phyloP scores from a whole-genome alignment of 2,329 filamentous ascomycete species.

The Cladosporium sp. region DNA sequence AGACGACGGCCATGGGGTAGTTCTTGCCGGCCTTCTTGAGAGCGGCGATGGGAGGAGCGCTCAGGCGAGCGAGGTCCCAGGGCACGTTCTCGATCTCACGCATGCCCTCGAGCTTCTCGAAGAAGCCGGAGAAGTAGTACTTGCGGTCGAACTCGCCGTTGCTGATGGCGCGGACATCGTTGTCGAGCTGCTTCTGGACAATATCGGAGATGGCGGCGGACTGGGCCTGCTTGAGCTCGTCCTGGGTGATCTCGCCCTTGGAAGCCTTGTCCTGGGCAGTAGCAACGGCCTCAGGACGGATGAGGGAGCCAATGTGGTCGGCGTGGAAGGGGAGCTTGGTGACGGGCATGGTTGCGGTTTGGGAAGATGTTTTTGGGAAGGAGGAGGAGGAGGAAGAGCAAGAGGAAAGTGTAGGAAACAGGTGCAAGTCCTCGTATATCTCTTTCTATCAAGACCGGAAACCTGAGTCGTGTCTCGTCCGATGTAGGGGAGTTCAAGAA shows the following conservation, averaged over 20 bases:
- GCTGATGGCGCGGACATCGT: slow-evolving; percentile 64
- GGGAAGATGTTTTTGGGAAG: background rate
- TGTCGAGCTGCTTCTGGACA: slow-evolving; percentile 63
- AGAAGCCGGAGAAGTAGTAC: slow-evolving; percentile 42
- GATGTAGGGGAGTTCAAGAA: slow-evolving; percentile 11
- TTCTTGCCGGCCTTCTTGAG: slow-evolving; percentile 42
- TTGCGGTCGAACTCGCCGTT: slow-evolving; percentile 65
- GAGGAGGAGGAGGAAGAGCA: background rate
- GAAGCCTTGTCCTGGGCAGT: slow-evolving; percentile 58
- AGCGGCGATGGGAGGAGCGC: slow-evolving; percentile 39
- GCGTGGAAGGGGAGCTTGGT: slow-evolving; percentile 65
- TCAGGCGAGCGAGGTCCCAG: slow-evolving; percentile 39
- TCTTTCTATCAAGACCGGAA: background rate
- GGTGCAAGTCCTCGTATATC: background rate
- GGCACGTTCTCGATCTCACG: slow-evolving; percentile 39
- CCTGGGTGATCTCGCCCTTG: slow-evolving; percentile 54
- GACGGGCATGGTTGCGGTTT: slow-evolving; percentile 24
- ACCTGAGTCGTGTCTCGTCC: background rate
- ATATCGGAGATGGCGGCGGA: slow-evolving; percentile 65
- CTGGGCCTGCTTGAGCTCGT: slow-evolving; percentile 64
- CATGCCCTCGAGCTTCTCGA: slow-evolving; percentile 42
- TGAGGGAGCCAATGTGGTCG: slow-evolving; percentile 72
- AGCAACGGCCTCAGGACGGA: slow-evolving; percentile 64
- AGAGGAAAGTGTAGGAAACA: slow-evolving; percentile 4
- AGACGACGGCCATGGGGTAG: slow-evolving; percentile 41